phyloP scores from a whole-genome alignment of 2,329 filamentous ascomycete species.

The Chrysoporthe deuterocubensis region DNA sequence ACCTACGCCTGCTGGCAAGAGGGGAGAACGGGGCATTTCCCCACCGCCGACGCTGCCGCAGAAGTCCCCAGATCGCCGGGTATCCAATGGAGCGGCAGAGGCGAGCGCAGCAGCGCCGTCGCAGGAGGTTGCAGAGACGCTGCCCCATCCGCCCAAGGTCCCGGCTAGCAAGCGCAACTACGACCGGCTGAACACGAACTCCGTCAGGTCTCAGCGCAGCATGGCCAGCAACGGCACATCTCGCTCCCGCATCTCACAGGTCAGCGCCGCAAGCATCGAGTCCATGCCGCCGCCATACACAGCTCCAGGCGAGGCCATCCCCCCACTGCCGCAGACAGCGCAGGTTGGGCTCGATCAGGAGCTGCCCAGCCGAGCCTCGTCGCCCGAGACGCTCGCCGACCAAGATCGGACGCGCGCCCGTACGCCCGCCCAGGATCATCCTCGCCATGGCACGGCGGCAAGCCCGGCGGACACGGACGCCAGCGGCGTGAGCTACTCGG shows the following conservation, averaged over 20 bases:
- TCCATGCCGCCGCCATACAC: conserved; percentile 22
- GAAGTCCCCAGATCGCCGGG: conserved; percentile 9
- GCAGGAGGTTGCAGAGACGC: conserved; percentile 1
- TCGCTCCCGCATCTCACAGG: conserved; percentile 11
- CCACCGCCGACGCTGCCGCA: conserved; percentile 8
- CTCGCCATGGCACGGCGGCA: not conserved
- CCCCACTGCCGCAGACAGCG: conserved; percentile 9
- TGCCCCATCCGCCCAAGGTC: not conserved
- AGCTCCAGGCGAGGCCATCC: conserved; percentile 7
- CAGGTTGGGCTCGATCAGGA: not conserved
- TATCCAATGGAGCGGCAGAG: not conserved
- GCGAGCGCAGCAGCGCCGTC: conserved; percentile 1
- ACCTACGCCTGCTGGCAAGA: not conserved
- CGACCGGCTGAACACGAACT: conserved; percentile 5
- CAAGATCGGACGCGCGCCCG: not conserved
- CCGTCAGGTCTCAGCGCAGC: conserved; percentile 12
- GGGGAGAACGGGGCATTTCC: not conserved
- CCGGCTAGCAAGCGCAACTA: not conserved
- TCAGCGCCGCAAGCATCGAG: conserved; percentile 14
- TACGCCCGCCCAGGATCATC: not conserved
- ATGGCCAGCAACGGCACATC: conserved; percentile 8
- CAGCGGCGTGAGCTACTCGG: conserved; percentile 11
- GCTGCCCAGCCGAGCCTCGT: conserved; percentile 13
- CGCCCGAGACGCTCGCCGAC: conserved; percentile 3
- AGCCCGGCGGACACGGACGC: conserved; percentile 8